Conservation (phyloP, 75 land plant species). For the Selaginella tamariscina region DNA sequence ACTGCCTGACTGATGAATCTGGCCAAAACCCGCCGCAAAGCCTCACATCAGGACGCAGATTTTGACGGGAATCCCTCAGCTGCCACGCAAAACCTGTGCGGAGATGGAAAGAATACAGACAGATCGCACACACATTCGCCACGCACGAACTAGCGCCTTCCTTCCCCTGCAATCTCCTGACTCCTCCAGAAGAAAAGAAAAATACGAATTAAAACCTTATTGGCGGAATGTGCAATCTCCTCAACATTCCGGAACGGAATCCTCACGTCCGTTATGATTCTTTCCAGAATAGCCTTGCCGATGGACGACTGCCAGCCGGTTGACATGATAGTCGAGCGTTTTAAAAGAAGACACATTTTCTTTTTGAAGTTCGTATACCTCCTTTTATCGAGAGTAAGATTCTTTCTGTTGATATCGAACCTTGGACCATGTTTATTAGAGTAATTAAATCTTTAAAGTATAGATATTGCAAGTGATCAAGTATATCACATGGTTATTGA, state of each 20-base stretch:
- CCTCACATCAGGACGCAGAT: neutral
- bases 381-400: no score
- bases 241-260: neutral
- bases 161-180: no score
- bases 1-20: neutral
- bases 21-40: neutral
- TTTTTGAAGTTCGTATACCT: no score
- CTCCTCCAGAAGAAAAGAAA: neutral
- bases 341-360: no score
- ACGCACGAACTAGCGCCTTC: neutral
- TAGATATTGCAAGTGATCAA: no score
- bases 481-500: no score
- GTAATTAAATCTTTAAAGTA: no score
- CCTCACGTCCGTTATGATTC: neutral
- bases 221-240: neutral
- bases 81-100: neutral
- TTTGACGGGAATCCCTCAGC: no score
- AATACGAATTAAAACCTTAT: neutral
- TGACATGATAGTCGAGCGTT: neutral
- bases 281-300: neutral
- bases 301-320: neutral
- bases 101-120: neutral
- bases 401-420: no score
- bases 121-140: neutral
- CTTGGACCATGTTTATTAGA: no score